Percentiles rank a stretch among this genome's conserved stretches.
Conservation (phyloP, 345 rosid genomes). For the Eucalyptus urophylla region DNA sequence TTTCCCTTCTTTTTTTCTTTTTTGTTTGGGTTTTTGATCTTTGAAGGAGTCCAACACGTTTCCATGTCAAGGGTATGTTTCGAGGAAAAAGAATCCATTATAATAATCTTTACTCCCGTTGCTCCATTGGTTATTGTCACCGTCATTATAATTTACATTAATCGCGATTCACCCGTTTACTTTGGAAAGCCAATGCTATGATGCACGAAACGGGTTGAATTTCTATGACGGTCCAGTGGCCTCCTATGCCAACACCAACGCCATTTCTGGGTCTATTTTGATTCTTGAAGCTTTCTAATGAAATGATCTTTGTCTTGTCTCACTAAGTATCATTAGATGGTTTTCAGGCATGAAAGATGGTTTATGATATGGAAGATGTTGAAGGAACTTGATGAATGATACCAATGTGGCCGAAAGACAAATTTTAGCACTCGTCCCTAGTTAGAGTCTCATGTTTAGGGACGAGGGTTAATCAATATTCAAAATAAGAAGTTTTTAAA, state of each 20-base stretch:
- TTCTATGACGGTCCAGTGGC: not conserved
- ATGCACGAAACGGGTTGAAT: not conserved
- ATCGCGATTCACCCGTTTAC: not conserved
- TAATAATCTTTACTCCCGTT: not conserved
- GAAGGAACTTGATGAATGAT: not conserved
- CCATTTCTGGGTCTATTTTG: not conserved
- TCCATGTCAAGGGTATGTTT: not conserved
- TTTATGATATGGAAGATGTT: not conserved
- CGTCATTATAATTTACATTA: not conserved
- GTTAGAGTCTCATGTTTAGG: not conserved
- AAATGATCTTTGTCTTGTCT: not conserved
- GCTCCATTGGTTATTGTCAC: not conserved
- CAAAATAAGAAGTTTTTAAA: not conserved
- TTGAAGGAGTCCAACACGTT: not conserved
- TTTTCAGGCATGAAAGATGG: not conserved
- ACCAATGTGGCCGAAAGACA: not conserved
- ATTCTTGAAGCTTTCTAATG: not conserved
- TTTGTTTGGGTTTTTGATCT: not conserved
- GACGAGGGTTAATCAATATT: not conserved
- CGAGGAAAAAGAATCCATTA: not conserved
- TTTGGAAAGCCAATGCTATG: not conserved
- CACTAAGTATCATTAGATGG: not conserved
- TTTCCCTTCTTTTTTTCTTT: not conserved
- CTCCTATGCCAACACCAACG: not conserved
- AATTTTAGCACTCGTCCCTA: not conserved